Base-by-base conservation (phyloP, 805 yeast genomes). In the Metschnikowia henanensis region DNA sequence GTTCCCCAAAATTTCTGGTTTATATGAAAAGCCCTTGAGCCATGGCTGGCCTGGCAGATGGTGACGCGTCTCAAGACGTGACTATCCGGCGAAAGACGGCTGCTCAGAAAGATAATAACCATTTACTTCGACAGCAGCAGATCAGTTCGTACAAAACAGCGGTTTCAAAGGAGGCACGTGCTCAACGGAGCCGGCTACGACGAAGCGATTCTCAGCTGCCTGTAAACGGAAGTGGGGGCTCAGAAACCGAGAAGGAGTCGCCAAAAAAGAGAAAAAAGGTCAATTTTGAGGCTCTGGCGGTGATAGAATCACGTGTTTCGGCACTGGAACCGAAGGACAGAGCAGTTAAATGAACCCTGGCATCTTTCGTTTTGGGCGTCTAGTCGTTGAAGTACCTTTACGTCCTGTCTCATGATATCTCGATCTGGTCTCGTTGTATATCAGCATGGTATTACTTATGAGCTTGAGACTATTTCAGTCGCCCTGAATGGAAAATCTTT, bases 131-230 rank as follows among this genome's bases (percentile, higher is more conserved):
- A 15, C 56, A 56, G 40, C 51, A 46, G 29, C 66, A 64, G 49
- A 62, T 66, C 17, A 31, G 20, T 19, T 51, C 58, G 18, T 68
- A 68, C 47, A 60, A 60, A 15, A 34, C 37, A 20, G 32, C 46
- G 19, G 49, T 59, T 9, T 47, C 59, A 40, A 54, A 52, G 32
- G 72, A 68, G 43, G 62, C 57, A 18, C 47, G 73, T 28, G 56
- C 57, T 26, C 44, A 45, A 41, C 48, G 73, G 13, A 32, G 19
- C 39, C 30, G 38, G 38, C 45, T 47, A 15, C 49, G 52, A 16
- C 53, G 38, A 5, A 13, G 30, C 15, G 30, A 13, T 6, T 10
- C 30, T 6, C 15, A 28, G 30, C 15, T 13, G 30, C 30, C 30
- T 6, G 30, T 28, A 13, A 28, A 26, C 15, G 36, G 12, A 20